Evolutionary conservation across 2,329 filamentous ascomycete genomes (phyloP), one percentile per base, ranked within the genome.

Genomic region (Phoma herbarum): DNA sequence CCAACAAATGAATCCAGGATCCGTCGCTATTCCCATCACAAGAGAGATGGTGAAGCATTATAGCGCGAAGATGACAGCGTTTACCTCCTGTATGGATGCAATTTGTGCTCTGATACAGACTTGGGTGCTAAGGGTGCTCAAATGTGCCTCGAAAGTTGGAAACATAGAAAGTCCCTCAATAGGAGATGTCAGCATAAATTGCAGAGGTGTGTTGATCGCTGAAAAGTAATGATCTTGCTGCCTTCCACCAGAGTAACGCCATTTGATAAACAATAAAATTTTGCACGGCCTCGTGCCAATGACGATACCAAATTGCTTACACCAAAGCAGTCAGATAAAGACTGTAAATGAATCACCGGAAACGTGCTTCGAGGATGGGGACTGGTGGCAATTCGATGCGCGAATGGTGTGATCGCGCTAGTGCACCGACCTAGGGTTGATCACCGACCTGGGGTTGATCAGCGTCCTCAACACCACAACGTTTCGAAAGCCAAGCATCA

Each of bases 371-470:
- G 5, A 14, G 31, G 11, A 4, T 33, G 31, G 4, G 11, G 31
- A 33, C 4, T 33, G 31, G n/a, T 33, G 31, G 31, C 31, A 33
- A 33, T 33, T 33, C 31, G 31, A 33, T 33, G 31, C 31, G 14
- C 31, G 14, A 11, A 33, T 33, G 31, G 31, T 33, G 31, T 33
- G 31, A 33, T 33, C n/a, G 31, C 31, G 5, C 31, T 33, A 33
- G 31, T 14, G 31, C n/a, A 14, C 31, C 31, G n/a, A 16, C n/a
- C 31, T 14, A 31, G 67, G 25, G 29, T 35, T 29, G 70, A 71
- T 73, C 69, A 45, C 53, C 69, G 57, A n/a, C n/a, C 31, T 14
- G 37, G 67, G 25, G 29, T 35, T 29, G 70, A 71, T 73, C 69
- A 45, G 55, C 69, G 57, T 18, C 20, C 20, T 46, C 55, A 57